These are phyloP conservation scores for Podaxis sp. DNA, from an alignment of 768 basidiomycete species.

Conservation along the genomic window DNA sequence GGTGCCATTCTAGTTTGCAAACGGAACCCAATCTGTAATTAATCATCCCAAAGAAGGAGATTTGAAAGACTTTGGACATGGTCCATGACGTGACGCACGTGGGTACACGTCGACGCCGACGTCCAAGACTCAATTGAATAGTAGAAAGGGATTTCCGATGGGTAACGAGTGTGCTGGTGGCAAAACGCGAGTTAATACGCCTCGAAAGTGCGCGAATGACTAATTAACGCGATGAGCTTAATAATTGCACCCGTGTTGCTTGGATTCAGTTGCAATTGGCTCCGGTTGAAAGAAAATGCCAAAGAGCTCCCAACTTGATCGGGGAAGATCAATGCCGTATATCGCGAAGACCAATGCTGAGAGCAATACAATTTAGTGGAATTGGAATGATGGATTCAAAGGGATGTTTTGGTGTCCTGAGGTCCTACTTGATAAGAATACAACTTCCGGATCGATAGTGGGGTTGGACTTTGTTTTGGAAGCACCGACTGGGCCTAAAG, in stretches of 20 bases:
- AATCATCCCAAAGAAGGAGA: conserved; percentile 9
- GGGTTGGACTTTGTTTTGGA: background rate
- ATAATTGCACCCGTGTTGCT: conserved; percentile 1
- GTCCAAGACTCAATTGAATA: background rate
- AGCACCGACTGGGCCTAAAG: background rate
- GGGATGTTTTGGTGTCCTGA: background rate
- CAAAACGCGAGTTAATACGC: background rate
- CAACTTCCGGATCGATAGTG: background rate
- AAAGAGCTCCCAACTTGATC: conserved; percentile 3
- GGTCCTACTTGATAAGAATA: background rate
- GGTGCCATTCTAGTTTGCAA: background rate
- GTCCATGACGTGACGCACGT: conserved; percentile 1
- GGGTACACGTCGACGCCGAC: background rate
- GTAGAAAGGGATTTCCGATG: background rate
- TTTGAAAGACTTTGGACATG: conserved; percentile 4
- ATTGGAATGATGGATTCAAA: background rate
- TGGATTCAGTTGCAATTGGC: conserved; percentile 3
- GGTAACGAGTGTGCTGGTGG: background rate
- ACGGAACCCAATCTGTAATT: background rate
- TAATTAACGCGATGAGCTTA: conserved; percentile 2
- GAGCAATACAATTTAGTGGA: background rate
- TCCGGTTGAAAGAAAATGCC: conserved; percentile 11
- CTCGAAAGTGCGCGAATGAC: background rate
- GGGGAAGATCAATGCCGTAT: background rate
- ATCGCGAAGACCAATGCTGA: background rate